A percentile compares a stretch with the other conserved stretches of the same genome.
These are phyloP conservation scores for Metschnikowia peoriensis DNA, from an alignment of 805 yeast genomes.

Conservation along the genomic window DNA sequence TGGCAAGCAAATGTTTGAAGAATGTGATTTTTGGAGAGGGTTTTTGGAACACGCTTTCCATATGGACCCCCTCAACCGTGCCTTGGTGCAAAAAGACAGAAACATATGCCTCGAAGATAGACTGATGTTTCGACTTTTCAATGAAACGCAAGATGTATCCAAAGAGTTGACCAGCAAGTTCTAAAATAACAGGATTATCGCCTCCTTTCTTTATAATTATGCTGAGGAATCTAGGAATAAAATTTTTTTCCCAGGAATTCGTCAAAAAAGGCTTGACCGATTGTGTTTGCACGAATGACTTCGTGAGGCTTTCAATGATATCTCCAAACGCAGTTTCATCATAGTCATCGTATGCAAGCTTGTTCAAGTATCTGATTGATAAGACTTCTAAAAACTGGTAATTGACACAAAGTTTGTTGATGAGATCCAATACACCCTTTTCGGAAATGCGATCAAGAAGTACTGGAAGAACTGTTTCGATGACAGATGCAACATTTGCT, in stretches of 20 bases:
- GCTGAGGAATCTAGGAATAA: conserved; percentile 40
- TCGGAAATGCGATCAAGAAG: conserved; percentile 32
- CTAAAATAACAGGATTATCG: conserved; percentile 28
- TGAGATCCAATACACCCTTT: conserved; percentile 21
- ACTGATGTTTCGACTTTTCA: conserved; percentile 45
- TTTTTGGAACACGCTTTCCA: conserved; percentile 19
- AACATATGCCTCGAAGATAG: conserved; percentile 38
- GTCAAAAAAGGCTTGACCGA: conserved; percentile 33
- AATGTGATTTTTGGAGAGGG: conserved; percentile 35
- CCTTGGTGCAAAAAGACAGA: conserved; percentile 32
- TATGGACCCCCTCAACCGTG: conserved; percentile 9
- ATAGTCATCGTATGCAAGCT: conserved; percentile 24
- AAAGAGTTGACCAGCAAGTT: conserved; percentile 40
- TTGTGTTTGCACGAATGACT: conserved; percentile 29
- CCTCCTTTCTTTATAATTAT: conserved; percentile 12
- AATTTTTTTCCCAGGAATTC: conserved; percentile 43
- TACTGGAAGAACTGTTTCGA: conserved; percentile 34
- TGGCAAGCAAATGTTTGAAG: conserved; percentile 47
- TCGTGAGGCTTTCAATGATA: conserved; percentile 19
- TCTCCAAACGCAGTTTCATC: conserved; percentile 10
- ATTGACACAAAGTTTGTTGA: conserved; percentile 36
- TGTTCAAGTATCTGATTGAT: conserved; percentile 44
- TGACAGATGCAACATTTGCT: conserved; percentile 34
- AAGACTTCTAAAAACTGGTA: conserved; percentile 45
- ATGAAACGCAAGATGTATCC: conserved; percentile 41